Base-by-base conservation (phyloP, 2,329 filamentous ascomycete species). In the Orbilia quercus region DNA sequence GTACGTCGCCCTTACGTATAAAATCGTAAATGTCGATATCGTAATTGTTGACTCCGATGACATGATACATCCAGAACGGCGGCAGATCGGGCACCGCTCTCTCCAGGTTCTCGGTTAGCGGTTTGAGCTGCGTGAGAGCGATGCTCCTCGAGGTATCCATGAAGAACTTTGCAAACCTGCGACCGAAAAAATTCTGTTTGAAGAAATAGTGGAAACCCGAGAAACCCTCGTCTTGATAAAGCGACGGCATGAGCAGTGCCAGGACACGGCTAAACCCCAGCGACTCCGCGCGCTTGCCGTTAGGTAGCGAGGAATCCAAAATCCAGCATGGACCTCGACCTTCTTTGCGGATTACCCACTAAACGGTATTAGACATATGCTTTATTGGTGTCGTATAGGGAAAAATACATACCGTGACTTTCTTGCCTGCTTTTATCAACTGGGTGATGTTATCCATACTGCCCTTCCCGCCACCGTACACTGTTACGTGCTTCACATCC, bases 401-500 rank as follows among this genome's bases (percentile, higher is more conserved):
- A 4, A 23, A 9, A 18, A 44, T 40, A 7, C 50, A 23, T 62
- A 73, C 69, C 48, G 85, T 82, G 7, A 88, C 86, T 58, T 83
- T 80, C 42, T 84, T 82, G 1, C 85, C 86, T 0, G 82, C 79
- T 0, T 82, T 82, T 3, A 85, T 86, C 58, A 85, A 86, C 1
- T 84, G 82, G 76, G 88, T 89, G 0, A 85, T 86, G 1, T 85
- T 84, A 77, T 90, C 88, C 82, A 84, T 89, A 1, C 85, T 86
- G 0, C 85, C 88, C 77, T 90, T 90, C 14, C 83, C 83, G 0
- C 82, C 86, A 1, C 88, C 89, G 2, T 90, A 81, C 1, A 90
- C 82, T 0, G 85, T 83, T 2, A 83, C 82, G 1, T 79, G 80
- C 45, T 82, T 76, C 20, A 79, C 59, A 2, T 81, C 7, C 76